Percentiles rank a stretch among this genome's conserved stretches.
phyloP scores from a whole-genome alignment of 1,284 basidiomycete genomes.

The Marasmius oreades region DNA sequence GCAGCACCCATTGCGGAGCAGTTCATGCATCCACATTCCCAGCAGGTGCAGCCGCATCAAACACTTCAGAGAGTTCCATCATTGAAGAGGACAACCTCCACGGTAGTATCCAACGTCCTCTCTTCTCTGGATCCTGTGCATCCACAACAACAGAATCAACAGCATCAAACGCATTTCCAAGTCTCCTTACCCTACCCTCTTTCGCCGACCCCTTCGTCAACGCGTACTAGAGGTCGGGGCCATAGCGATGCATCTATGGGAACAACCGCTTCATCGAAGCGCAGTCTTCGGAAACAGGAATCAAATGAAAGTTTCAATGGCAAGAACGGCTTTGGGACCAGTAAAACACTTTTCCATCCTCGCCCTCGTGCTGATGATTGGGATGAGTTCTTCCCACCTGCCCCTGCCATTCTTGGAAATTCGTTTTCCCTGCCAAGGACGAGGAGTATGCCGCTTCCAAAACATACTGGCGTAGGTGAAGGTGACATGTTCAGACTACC shows the following conservation, averaged over 20 bases:
- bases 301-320: too few relatives aligned
- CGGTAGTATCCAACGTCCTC: neutral
- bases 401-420: neutral
- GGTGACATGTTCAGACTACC: constrained; percentile 16
- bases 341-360: constrained; percentile 5
- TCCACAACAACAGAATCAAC: neutral
- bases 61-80: constrained; percentile 13
- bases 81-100: neutral
- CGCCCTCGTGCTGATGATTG: constrained; percentile 12
- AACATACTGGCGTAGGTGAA: neutral
- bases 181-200: constrained; percentile 9
- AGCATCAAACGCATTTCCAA: neutral
- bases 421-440: constrained; percentile 29
- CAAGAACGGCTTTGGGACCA: constrained; percentile 2
- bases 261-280: neutral
- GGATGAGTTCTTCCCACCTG: constrained; percentile 4
- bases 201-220: constrained; percentile 5
- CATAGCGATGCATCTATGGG: constrained; percentile 10
- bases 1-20: neutral
- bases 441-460: constrained; percentile 40
- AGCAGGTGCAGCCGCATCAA: constrained; percentile 8
- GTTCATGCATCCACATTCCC: neutral
- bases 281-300: neutral
- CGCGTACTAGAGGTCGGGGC: constrained; percentile 6
- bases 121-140: neutral